Conservation (phyloP, 306 rosid species). For the Gynostemma pentaphyllum region DNA sequence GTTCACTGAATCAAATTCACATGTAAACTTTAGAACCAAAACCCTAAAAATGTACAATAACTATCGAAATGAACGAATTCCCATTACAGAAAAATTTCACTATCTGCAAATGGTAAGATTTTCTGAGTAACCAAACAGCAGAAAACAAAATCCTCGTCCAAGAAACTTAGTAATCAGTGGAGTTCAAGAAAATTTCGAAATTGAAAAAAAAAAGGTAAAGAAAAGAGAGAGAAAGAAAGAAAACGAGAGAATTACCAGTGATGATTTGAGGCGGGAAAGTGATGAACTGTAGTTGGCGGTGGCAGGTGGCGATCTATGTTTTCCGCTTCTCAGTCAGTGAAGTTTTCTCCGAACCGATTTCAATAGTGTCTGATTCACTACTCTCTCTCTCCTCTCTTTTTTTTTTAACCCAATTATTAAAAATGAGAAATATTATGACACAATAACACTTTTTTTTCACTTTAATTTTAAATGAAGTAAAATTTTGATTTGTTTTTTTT, state of each 20-base stretch:
- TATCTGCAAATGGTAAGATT: neutral
- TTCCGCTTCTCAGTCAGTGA: neutral
- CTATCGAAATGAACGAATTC: neutral
- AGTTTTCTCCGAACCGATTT: slow-evolving; percentile 4
- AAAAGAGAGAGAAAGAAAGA: neutral
- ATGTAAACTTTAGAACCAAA: neutral
- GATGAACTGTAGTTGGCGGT: neutral
- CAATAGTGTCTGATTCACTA: neutral
- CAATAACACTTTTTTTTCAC: too few relatives aligned
- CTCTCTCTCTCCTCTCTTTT: neutral
- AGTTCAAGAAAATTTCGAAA: neutral
- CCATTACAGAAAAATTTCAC: neutral
- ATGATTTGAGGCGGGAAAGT: neutral
- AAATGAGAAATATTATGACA: too few relatives aligned
- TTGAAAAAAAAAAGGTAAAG: neutral
- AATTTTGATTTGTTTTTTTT: too few relatives aligned
- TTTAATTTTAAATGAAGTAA: too few relatives aligned
- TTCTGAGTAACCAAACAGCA: slow-evolving; percentile 3
- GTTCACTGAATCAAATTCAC: neutral
- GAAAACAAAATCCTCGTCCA: neutral
- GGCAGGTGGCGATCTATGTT: slow-evolving; percentile 6
- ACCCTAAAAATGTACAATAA: neutral
- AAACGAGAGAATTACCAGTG: slow-evolving; percentile 17
- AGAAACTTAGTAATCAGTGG: neutral
- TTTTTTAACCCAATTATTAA: too few relatives aligned